Conservation (phyloP, 192 early-diverging fungal genomes). For the Coemansia sp. region DNA sequence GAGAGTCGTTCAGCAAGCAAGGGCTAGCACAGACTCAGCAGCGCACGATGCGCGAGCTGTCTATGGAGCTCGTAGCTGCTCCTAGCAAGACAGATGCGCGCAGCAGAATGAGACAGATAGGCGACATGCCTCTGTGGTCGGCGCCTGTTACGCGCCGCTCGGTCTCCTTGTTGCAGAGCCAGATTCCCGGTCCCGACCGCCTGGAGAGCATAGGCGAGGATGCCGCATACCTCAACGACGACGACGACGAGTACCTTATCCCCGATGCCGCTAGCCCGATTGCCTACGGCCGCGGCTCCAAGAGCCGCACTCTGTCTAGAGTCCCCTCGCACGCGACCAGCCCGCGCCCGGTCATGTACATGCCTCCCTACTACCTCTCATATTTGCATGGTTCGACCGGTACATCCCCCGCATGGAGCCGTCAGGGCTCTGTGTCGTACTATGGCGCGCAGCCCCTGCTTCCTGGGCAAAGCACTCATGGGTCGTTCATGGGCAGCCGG, state of each 20-base stretch:
- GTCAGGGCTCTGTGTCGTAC: conserved; percentile 34
- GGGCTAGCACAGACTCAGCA: conserved; percentile 11
- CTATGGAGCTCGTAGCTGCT: conserved; percentile 23
- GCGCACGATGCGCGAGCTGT: conserved; percentile 35
- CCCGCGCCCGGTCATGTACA: conserved; percentile 26
- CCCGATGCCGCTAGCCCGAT: background rate
- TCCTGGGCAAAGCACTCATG: conserved; percentile 19
- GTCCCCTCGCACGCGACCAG: background rate
- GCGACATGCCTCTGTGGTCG: conserved; percentile 28
- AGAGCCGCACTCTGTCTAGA: conserved; percentile 9
- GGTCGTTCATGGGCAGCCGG: background rate
- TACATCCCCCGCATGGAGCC: conserved; percentile 21
- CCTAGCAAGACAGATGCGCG: conserved; percentile 20
- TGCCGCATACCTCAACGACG: background rate
- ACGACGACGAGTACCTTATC: conserved; percentile 5
- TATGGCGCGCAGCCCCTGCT: conserved; percentile 10
- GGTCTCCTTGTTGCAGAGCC: conserved; percentile 34
- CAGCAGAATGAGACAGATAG: conserved; percentile 22
- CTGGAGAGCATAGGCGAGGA: conserved; percentile 50
- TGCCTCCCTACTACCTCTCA: conserved; percentile 29
- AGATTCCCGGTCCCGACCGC: conserved; percentile 18
- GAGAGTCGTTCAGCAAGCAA: conserved; percentile 30
- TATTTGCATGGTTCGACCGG: conserved; percentile 15
- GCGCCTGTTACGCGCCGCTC: conserved; percentile 42
- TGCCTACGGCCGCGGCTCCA: conserved; percentile 7